Percentiles rank a stretch among this genome's conserved stretches.
phyloP scores from a whole-genome alignment of 768 basidiomycete genomes.

The Dacryopinax primogenitus region DNA sequence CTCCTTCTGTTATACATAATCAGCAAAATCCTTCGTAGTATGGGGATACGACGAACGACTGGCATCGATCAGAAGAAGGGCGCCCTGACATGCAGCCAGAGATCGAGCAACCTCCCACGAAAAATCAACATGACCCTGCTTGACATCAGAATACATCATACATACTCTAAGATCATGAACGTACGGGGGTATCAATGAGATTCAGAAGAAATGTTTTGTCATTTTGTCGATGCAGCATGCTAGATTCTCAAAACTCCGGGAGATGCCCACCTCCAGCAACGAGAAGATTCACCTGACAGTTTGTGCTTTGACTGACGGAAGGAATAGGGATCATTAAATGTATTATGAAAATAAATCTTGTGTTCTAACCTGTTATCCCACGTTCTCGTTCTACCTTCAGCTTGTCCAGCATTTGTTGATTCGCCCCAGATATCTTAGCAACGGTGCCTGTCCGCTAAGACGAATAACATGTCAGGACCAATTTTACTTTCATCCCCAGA shows the following conservation, averaged over 20 bases:
- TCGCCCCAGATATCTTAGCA: slow-evolving; percentile 48
- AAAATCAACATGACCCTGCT: slow-evolving; percentile 91
- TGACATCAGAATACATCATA: not conserved
- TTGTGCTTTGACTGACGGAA: slow-evolving; percentile 73
- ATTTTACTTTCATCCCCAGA: not conserved
- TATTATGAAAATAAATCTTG: not conserved
- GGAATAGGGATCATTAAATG: not conserved
- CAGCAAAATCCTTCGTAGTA: not conserved
- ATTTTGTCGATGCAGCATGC: slow-evolving; percentile 62
- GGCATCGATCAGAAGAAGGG: slow-evolving; percentile 75
- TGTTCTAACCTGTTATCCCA: slow-evolving; percentile 71
- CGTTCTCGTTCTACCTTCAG: slow-evolving; percentile 94
- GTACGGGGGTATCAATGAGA: slow-evolving; percentile 87
- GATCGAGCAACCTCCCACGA: slow-evolving; percentile 92
- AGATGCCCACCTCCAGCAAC: not conserved
- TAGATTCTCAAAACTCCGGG: slow-evolving; percentile 22
- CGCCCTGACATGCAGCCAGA: slow-evolving; percentile 87
- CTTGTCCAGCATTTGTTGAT: slow-evolving; percentile 81
- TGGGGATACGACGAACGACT: slow-evolving; percentile 37
- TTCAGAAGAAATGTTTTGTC: slow-evolving; percentile 64
- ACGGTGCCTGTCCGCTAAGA: slow-evolving; percentile 79
- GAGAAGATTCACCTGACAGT: slow-evolving; percentile 53
- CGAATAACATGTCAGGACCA: slow-evolving; percentile 18
- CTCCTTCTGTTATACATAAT: slow-evolving; percentile 42
- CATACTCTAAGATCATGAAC: slow-evolving; percentile 17